Evolutionary conservation across 371 early-diverging fungal genomes (phyloP), one percentile per base, ranked within the genome.

Genomic region (Nosema bombycis): DNA sequence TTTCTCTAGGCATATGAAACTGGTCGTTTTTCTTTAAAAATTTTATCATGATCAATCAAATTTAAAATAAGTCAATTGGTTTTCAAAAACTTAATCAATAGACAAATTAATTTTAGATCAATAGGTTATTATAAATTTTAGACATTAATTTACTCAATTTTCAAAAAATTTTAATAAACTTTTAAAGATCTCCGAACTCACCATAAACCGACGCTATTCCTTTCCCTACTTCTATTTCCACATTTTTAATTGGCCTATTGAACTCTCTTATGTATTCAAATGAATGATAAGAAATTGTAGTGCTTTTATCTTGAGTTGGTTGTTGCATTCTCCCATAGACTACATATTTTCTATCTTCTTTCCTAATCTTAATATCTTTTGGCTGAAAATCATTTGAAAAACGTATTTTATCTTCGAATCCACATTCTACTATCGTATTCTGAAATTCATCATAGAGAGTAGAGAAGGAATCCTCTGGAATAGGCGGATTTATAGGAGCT

Each of bases 171-270:
- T 26, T 32, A 18, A 65, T 65, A 65, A 34, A n/a, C n/a, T n/a
- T n/a, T n/a, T n/a, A n/a, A n/a, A n/a, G n/a, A n/a, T 65, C 65
- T 34, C 2, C 65, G 37, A 65, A 65, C 4, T 65, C 65, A 2
- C 65, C 65, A 65, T 28, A 21, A 36, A 65, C 36, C 32, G 37
- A 4, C 3, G 37, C n/a, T 14, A 1, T 65, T 36, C 65, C 65
- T 65, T 65, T n/a, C 14, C 12, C n/a, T 15, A 2, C 33, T 65
- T 65, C 65, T 21, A 65, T 36, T 26, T 65, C n/a, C 1, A 65
- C 65, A 3, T 65, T 23, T 34, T 38, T 1, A 15, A 65, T 65
- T 28, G 65, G 65, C 36, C 65, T 33, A 36, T 65, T 38, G 23
- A 65, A 65, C 6, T 36, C 23, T 36, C 65, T 65, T n/a, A 38